A percentile compares a stretch with the other conserved stretches of the same genome.
These are phyloP conservation scores for Acanthamoeba castellanii DNA, from an alignment of 208 protist genomes.

Conservation along the genomic window DNA sequence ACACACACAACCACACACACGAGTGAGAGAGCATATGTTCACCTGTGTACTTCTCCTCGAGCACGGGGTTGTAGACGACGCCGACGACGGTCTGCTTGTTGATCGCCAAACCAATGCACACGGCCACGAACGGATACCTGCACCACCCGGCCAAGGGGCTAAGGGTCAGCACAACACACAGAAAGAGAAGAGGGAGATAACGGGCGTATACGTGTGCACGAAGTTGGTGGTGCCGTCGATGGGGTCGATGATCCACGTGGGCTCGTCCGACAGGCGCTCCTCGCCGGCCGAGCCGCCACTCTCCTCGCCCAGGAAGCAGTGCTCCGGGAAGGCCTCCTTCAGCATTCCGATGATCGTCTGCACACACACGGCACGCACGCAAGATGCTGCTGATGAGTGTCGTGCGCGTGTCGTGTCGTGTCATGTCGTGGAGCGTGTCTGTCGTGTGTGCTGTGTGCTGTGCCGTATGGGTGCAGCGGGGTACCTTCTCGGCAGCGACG, in stretches of 20 bases:
- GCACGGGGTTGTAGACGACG: conserved; percentile 80
- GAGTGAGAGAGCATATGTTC: background rate
- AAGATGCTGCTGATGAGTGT: too few species aligned
- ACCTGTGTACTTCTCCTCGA: conserved; percentile 74
- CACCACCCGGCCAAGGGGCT: background rate
- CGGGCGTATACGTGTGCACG: conserved; percentile 76
- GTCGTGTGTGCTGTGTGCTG: background rate
- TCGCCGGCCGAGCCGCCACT: conserved; percentile 74
- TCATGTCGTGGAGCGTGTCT: background rate
- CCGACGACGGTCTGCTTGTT: conserved; percentile 73
- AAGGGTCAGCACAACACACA: background rate
- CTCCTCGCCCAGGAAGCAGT: conserved; percentile 81
- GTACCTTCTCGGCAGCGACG: conserved; percentile 65
- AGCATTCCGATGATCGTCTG: conserved; percentile 70
- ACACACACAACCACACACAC: too few species aligned
- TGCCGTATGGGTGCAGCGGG: too few species aligned
- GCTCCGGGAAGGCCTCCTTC: conserved; percentile 60
- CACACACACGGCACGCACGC: background rate
- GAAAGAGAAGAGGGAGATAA: background rate
- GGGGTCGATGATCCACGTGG: conserved; percentile 84
- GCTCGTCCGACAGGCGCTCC: conserved; percentile 72
- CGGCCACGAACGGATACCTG: conserved; percentile 80
- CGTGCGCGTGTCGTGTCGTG: too few species aligned
- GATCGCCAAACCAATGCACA: conserved; percentile 81
- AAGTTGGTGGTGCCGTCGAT: conserved; percentile 85